Conservation (phyloP, 1,139 yeast genomes). For the Pichia sp. region DNA sequence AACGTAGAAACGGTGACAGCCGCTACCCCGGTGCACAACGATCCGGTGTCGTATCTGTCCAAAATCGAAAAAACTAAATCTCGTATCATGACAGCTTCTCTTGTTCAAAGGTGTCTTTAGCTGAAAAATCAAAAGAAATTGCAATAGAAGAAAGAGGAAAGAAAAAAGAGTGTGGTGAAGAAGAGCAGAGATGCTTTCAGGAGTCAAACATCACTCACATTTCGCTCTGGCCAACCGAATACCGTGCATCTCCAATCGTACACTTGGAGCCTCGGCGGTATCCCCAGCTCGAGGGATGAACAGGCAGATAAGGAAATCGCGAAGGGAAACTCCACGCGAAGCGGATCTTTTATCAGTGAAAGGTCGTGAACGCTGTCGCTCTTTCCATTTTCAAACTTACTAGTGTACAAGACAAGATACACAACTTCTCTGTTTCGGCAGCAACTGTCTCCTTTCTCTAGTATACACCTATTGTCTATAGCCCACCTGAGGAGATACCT, state of each 20-base stretch:
- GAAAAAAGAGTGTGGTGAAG: neutral
- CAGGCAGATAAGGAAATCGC: neutral
- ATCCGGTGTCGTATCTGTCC: neutral
- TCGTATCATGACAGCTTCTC: slow-evolving; percentile 4
- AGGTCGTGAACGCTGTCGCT: neutral
- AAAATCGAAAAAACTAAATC: neutral
- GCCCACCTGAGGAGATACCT: too few relatives aligned
- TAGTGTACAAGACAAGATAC: neutral
- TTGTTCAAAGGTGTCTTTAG: neutral
- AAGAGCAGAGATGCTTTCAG: neutral
- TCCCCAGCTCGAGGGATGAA: neutral
- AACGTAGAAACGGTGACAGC: slow-evolving; percentile 10
- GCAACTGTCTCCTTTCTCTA: neutral
- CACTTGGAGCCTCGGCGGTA: neutral
- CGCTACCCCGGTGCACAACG: neutral
- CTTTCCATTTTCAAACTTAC: neutral
- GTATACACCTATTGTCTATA: neutral
- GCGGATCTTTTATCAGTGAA: neutral
- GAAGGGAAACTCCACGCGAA: neutral
- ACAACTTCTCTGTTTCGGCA: neutral
- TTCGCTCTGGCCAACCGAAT: neutral
- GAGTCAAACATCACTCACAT: too few relatives aligned
- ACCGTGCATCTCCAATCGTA: neutral
- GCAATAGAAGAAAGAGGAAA: neutral
- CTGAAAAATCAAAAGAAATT: too few relatives aligned